Percentiles rank a stretch among this genome's conserved stretches.
Evolutionary conservation across 331 rosid genomes (phyloP).

Genomic region (Telfairia occidentalis): DNA sequence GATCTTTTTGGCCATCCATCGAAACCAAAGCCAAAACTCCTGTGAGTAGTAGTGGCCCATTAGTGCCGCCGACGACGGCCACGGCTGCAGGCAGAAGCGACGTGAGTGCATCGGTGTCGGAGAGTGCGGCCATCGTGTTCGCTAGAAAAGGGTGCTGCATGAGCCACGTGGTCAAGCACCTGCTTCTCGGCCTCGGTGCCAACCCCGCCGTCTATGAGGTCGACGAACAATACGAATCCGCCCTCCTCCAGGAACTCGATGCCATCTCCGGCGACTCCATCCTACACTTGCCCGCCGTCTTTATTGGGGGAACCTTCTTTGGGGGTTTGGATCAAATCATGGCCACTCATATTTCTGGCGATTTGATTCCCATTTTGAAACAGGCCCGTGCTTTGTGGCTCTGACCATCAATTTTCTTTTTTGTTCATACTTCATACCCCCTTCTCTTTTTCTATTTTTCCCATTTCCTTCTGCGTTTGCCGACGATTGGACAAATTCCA

Average conservation of each 20-base stretch:
- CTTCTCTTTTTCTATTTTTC: background rate
- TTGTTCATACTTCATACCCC: background rate
- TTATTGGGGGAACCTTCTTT: constrained; percentile 48
- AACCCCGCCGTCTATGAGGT: constrained; percentile 48
- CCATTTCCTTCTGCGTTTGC: too few species aligned
- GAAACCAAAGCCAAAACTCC: constrained; percentile 7
- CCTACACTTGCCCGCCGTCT: constrained; percentile 47
- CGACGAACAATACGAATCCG: constrained; percentile 41
- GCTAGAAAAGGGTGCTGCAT: constrained; percentile 52
- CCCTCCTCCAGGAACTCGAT: constrained; percentile 25
- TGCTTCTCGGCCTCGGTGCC: constrained; percentile 47
- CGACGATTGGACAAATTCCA: too few species aligned
- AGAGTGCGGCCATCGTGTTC: constrained; percentile 49
- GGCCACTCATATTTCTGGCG: constrained; percentile 76
- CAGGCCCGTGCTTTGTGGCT: constrained; percentile 78
- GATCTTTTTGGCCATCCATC: constrained; percentile 31
- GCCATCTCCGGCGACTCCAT: background rate
- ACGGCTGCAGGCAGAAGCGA: background rate
- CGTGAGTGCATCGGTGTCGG: constrained; percentile 24
- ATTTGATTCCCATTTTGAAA: constrained; percentile 59
- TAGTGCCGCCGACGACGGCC: too few species aligned
- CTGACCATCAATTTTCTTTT: constrained; percentile 1
- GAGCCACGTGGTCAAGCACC: constrained; percentile 50
- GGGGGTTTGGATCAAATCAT: constrained; percentile 66
- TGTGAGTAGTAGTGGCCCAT: too few species aligned